Conservation (phyloP, 768 basidiomycete species). For the Leccinum boreale region DNA sequence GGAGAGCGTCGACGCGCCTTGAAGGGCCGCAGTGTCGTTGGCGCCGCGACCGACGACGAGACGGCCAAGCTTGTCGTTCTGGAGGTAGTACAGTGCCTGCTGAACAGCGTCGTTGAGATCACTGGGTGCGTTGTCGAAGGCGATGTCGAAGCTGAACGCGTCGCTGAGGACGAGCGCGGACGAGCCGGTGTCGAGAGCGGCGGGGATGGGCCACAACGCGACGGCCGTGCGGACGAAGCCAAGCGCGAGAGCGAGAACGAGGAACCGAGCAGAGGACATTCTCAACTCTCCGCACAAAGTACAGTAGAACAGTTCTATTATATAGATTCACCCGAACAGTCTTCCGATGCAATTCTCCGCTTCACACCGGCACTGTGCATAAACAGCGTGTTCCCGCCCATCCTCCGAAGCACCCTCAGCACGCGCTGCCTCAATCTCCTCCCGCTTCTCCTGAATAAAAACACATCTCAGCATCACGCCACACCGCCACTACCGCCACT, state of each 20-base stretch:
- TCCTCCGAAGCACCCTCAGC: not conserved
- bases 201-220: not conserved
- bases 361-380: conserved; percentile 49
- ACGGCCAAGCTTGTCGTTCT: conserved; percentile 36
- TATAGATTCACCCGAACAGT: conserved; percentile 18
- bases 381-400: conserved; percentile 40
- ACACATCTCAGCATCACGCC: not conserved
- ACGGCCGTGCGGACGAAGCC: not conserved
- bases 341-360: conserved; percentile 48
- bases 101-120: conserved; percentile 36
- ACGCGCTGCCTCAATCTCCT: conserved; percentile 11
- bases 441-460: conserved; percentile 21
- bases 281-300: not conserved
- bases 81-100: conserved; percentile 30
- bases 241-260: conserved; percentile 2
- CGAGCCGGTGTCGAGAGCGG: not conserved
- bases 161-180: conserved; percentile 23
- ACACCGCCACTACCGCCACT: conserved; percentile 3
- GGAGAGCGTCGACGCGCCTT: conserved; percentile 22
- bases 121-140: conserved; percentile 21
- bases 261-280: not conserved
- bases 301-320: not conserved
- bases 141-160: conserved; percentile 29
- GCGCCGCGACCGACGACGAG: conserved; percentile 41
- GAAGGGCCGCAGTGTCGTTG: conserved; percentile 28